Percentiles rank a stretch among this genome's conserved stretches.
phyloP scores from a whole-genome alignment of 129 eudicot species.

The Cynara cardunculus region DNA sequence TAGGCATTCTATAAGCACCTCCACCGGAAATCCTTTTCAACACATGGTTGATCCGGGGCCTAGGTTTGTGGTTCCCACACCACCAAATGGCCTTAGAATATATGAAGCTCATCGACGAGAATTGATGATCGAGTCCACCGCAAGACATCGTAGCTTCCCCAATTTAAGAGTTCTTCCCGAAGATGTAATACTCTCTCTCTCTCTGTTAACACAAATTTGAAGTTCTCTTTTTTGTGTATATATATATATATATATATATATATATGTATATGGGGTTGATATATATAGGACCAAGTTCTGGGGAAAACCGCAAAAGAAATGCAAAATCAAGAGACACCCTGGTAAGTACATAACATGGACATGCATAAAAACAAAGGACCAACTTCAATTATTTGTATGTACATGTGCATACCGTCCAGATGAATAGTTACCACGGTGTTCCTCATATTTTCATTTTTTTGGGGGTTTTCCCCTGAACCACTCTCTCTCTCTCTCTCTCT shows the following conservation, averaged over 20 bases:
- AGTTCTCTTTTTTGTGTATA: neutral
- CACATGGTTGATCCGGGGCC: constrained; percentile 41
- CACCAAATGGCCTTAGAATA: constrained; percentile 51
- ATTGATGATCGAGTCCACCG: constrained; percentile 34
- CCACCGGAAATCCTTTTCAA: constrained; percentile 29
- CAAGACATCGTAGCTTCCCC: constrained; percentile 54
- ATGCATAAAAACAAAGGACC: too few species aligned
- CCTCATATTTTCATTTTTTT: too few species aligned
- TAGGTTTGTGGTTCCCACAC: constrained; percentile 45
- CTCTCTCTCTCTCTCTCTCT: neutral
- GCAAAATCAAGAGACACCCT: too few species aligned
- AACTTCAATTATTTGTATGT: too few species aligned
- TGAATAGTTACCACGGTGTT: too few species aligned
- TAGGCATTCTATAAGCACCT: constrained; percentile 32
- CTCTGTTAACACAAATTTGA: too few species aligned
- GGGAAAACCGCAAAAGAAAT: too few species aligned
- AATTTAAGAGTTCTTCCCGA: constrained; percentile 67
- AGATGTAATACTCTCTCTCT: constrained; percentile 49
- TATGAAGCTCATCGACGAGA: constrained; percentile 54
- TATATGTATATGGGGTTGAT: too few species aligned
- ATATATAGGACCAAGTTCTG: too few species aligned
- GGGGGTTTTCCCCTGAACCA: neutral
- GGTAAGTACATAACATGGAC: too few species aligned
- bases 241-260: neutral
- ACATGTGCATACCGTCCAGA: too few species aligned